Base-by-base conservation (phyloP, 257 asterid species). In the Ocimum tenuiflorum region DNA sequence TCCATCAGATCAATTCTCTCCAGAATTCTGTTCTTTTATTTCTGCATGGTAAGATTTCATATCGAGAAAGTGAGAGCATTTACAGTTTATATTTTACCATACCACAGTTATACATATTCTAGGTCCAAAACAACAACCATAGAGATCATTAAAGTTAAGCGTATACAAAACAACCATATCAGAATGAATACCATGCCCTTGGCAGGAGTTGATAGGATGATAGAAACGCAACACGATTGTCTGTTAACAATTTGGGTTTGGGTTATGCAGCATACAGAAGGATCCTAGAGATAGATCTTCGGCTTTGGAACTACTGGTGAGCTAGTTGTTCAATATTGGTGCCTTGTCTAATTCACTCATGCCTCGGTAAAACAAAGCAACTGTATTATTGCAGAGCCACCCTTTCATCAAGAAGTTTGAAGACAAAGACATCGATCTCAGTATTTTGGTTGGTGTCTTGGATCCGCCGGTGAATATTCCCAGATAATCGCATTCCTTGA, bases 391-490 rank as follows among this genome's bases (percentile, higher is more conserved):
- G 63, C 94, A 91, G 98, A 80, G 83, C 73, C 98, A 82, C 49
- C 89, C 95, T 27, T 94, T 90, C 81, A 79, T 94, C 86, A 76
- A 88, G 87, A 94, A 94, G 74, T 94, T 94, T 35, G 96, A 94
- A 78, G 97, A 88, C 81, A 90, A 80, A 77, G 99, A 90, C 77
- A 85, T 90, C 33, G 91, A 90, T 83, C 92, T 94, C 67, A 64
- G 95, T 72, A 86, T 86, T 65, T 81, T 94, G 73, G 94, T 94
- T 19, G 81, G 91, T 36, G 78, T 82, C 81, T 79, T 94, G 85
- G 99, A 94, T 68, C 79, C 91, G 45, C 99, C 97, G 0, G 84
- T 83, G 29, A 91, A 75, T 83, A 72, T 88, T 76, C 66, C 89
- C 59, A 82, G 91, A 78, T 89, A 60, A 81, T 65, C 33, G 10